These are phyloP conservation scores for Dalbergia cultrata DNA, from an alignment of 306 rosid species.

Conservation along the genomic window DNA sequence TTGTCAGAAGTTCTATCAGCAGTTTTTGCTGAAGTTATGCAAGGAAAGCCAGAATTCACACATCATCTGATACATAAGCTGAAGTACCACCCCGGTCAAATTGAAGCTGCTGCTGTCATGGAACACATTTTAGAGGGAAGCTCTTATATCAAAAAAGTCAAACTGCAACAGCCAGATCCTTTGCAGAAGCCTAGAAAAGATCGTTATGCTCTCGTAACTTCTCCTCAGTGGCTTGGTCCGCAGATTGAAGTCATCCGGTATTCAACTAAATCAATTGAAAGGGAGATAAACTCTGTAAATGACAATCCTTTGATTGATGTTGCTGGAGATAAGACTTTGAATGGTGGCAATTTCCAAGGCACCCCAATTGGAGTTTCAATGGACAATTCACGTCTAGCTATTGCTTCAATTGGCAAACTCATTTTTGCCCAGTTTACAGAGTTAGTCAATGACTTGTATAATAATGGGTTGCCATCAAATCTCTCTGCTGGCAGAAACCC, in stretches of 20 bases:
- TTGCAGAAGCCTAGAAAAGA: conserved; percentile 57
- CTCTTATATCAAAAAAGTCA: conserved; percentile 44
- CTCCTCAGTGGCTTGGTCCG: conserved; percentile 68
- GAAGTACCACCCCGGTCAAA: conserved; percentile 60
- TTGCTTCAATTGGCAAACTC: conserved; percentile 62
- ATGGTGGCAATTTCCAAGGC: conserved; percentile 65
- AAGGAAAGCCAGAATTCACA: conserved; percentile 56
- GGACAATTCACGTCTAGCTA: conserved; percentile 58
- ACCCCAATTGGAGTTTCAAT: conserved; percentile 65
- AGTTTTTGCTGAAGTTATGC: conserved; percentile 58
- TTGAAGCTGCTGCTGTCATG: conserved; percentile 62
- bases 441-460: conserved; percentile 56
- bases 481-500: conserved; percentile 59
- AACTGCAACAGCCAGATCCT: conserved; percentile 48
- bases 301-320: conserved; percentile 64
- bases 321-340: conserved; percentile 36
- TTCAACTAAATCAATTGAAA: conserved; percentile 54
- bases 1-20: conserved; percentile 53
- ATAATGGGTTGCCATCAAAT: conserved; percentile 59
- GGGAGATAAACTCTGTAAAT: conserved; percentile 62
- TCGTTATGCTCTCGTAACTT: conserved; percentile 60
- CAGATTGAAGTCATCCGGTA: conserved; percentile 59
- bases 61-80: conserved; percentile 58
- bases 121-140: conserved; percentile 61
- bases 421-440: conserved; percentile 62